Base-by-base conservation (phyloP, 192 early-diverging fungal species). In the Entomortierella beljakovae region DNA sequence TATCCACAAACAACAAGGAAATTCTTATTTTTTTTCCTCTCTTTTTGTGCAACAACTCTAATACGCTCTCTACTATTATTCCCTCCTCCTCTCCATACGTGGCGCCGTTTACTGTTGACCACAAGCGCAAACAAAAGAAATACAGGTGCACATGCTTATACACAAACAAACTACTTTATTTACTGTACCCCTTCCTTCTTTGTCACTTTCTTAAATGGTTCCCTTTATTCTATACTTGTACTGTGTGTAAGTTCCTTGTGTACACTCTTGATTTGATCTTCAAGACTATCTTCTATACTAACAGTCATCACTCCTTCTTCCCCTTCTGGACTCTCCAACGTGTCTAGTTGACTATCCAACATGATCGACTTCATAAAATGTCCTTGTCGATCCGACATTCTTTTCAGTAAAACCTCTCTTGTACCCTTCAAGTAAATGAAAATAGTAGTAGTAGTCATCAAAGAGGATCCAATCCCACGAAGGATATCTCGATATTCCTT, bases 401-500 rank as follows among this genome's bases (percentile, higher is more conserved):
- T 81, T 29, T 66, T 28, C 6, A 50, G 49, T 15, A 93, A 71
- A 48, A 86, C 66, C 13, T 86, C 70, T 22, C 71, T 77, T 2
- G 61, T 49, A 3, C 90, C 90, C 25, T 89, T 79, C 11, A 93
- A 65, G 33, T 88, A 88, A 2, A 89, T 84, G 84, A 91, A 89
- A 26, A n/a, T 32, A 7, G 60, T 62, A 28, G 60, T 26, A 26
- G 22, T 1, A 11, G 16, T 20, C 2, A 32, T 28, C 50, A 37
- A 75, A 57, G 9, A 3, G 23, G 22, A 5, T 53, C 2, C 28
- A n/a, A 71, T 57, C 23, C 70, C 61, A 1, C 85, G 83, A 18
- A 93, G 72, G 18, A 90, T 68, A 59, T 92, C 91, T n/a, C 92
- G 80, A 68, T 93, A 93, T 32, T 65, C 71, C 53, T 81, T 82